phyloP scores from a whole-genome alignment of 305 asterid genomes.

The Solanum hybrid region DNA sequence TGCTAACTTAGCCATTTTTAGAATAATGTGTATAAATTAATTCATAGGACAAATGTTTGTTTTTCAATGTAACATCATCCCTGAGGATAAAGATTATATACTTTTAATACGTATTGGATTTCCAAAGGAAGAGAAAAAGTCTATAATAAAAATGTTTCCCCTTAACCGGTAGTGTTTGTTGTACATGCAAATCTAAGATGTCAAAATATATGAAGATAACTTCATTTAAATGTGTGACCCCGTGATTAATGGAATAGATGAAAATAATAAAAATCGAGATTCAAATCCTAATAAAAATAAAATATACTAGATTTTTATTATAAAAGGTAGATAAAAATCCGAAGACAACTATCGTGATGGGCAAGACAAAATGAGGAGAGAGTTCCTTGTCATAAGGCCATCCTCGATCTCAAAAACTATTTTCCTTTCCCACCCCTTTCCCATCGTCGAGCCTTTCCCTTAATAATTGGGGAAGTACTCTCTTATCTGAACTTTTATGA shows the following conservation, averaged over 20 bases:
- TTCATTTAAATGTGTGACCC: not conserved
- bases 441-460: not conserved
- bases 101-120: not conserved
- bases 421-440: not conserved
- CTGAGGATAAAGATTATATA: not conserved
- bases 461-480: not conserved
- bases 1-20: not conserved
- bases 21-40: not conserved
- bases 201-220: not conserved
- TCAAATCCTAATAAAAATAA: not conserved
- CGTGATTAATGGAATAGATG: not conserved
- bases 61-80: not conserved
- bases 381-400: not conserved
- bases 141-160: not conserved
- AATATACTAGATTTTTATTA: not conserved
- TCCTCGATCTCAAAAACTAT: not conserved
- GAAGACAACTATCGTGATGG: not conserved
- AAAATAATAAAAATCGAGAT: not conserved
- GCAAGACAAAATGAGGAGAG: not conserved
- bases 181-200: not conserved
- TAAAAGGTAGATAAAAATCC: not conserved
- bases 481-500: not conserved
- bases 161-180: not conserved
- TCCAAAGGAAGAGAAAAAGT: not conserved
- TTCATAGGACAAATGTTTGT: not conserved